A percentile compares a stretch with the other conserved stretches of the same genome.
These are phyloP conservation scores for Fomitopsis betulina DNA, from an alignment of 1,284 basidiomycete species.

Conservation along the genomic window DNA sequence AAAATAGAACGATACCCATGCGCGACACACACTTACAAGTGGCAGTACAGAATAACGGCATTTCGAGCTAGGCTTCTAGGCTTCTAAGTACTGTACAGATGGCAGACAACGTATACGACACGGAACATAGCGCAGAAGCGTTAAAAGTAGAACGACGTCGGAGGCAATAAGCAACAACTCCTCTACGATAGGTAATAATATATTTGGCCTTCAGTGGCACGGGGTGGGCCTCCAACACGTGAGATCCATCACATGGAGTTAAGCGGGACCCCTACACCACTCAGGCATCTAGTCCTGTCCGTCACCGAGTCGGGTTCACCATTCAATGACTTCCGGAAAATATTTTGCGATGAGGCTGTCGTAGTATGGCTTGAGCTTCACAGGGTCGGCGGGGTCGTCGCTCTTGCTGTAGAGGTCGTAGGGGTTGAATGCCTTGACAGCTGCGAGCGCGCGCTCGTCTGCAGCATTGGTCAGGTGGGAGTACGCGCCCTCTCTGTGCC, in stretches of 20 bases:
- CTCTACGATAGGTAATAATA: background rate
- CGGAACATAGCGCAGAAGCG: background rate
- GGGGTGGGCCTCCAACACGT: background rate
- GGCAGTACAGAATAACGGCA: too few relatives aligned
- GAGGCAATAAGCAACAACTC: background rate
- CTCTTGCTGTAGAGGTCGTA: slow-evolving; percentile 91
- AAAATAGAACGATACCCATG: too few relatives aligned
- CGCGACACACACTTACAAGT: too few relatives aligned
- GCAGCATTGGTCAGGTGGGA: slow-evolving; percentile 70
- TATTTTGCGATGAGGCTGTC: slow-evolving; percentile 77
- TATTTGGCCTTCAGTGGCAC: background rate
- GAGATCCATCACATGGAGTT: background rate
- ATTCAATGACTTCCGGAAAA: slow-evolving; percentile 76
- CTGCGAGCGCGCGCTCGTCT: slow-evolving; percentile 57
- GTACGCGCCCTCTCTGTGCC: slow-evolving; percentile 86
- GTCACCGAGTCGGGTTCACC: slow-evolving; percentile 39
- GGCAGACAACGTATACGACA: background rate
- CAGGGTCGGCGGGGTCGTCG: slow-evolving; percentile 63
- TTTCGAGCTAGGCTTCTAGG: background rate
- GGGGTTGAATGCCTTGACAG: slow-evolving; percentile 79
- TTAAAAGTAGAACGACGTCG: too few relatives aligned
- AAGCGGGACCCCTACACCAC: background rate
- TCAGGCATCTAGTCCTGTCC: background rate
- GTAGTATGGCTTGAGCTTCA: slow-evolving; percentile 78
- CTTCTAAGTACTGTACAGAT: background rate